These are phyloP conservation scores for Coemansia sp. DNA, from an alignment of 192 early-diverging fungal species.

Conservation along the genomic window DNA sequence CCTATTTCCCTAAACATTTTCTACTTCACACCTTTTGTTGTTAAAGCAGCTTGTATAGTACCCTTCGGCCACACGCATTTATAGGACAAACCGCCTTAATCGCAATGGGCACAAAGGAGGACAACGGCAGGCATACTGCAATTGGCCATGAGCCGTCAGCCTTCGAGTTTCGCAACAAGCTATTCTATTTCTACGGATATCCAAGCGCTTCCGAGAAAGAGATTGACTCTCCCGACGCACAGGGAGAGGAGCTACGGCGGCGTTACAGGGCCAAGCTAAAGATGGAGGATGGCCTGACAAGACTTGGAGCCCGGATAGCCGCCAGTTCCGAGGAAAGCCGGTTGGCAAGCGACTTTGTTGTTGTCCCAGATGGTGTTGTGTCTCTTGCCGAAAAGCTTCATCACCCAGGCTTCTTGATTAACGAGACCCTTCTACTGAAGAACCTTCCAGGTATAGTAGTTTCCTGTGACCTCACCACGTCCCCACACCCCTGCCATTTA, in stretches of 20 bases:
- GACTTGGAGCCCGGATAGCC: slow-evolving; percentile 17
- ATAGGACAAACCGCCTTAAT: background rate
- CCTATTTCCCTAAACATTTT: background rate
- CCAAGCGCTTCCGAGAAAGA: slow-evolving; percentile 5
- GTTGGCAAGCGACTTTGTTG: slow-evolving; percentile 14
- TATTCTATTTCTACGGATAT: slow-evolving; percentile 34
- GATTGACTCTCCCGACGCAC: slow-evolving; percentile 33
- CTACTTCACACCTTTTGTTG: background rate
- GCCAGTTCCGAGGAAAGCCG: background rate
- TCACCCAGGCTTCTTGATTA: slow-evolving; percentile 18
- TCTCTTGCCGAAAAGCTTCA: slow-evolving; percentile 15
- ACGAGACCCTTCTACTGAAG: slow-evolving; percentile 28
- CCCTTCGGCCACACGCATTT: background rate
- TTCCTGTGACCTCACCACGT: too few species aligned
- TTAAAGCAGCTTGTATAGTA: background rate
- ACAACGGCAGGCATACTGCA: background rate
- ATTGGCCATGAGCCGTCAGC: background rate
- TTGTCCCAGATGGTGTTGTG: slow-evolving; percentile 17
- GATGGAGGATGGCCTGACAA: slow-evolving; percentile 12
- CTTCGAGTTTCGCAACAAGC: slow-evolving; percentile 9
- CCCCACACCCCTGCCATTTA: background rate
- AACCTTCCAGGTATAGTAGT: slow-evolving; percentile 11
- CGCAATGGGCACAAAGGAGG: slow-evolving; percentile 12
- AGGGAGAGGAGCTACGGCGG: slow-evolving; percentile 37
- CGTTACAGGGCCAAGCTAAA: slow-evolving; percentile 17